phyloP scores from a whole-genome alignment of 2,329 filamentous ascomycete species.

The Trichoderma harzianum region DNA sequence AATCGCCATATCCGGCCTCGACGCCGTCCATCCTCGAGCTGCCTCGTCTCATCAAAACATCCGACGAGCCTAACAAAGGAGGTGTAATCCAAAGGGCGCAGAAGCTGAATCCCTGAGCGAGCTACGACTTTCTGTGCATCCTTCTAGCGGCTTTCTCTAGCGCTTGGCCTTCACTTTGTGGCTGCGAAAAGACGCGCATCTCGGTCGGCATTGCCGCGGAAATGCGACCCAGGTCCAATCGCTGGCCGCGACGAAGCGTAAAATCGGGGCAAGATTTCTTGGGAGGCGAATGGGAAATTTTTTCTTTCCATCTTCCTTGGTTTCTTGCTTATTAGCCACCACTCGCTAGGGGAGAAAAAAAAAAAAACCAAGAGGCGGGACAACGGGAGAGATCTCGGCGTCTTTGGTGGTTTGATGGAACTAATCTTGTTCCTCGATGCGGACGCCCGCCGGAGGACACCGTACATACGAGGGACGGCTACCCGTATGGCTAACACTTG shows the following conservation, averaged over 20 bases:
- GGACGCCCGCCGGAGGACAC: background rate
- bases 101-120: background rate
- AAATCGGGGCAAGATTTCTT: background rate
- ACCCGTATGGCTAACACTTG: background rate
- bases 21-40: background rate
- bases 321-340: background rate
- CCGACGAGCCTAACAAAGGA: background rate
- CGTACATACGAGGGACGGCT: background rate
- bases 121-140: slow-evolving; percentile 6
- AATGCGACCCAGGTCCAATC: slow-evolving; percentile 4
- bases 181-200: background rate
- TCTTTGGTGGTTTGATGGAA: background rate
- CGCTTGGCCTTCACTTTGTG: slow-evolving; percentile 8
- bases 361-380: background rate
- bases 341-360: background rate
- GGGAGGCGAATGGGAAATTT: slow-evolving; percentile 13
- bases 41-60: background rate
- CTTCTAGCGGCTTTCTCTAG: slow-evolving; percentile 16
- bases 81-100: slow-evolving; percentile 5
- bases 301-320: background rate
- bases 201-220: slow-evolving; percentile 12
- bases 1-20: background rate
- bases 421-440: background rate
- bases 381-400: slow-evolving; percentile 3
- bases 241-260: background rate